Base-by-base conservation (phyloP, 2,329 filamentous ascomycete genomes). In the Penicillium sp. region DNA sequence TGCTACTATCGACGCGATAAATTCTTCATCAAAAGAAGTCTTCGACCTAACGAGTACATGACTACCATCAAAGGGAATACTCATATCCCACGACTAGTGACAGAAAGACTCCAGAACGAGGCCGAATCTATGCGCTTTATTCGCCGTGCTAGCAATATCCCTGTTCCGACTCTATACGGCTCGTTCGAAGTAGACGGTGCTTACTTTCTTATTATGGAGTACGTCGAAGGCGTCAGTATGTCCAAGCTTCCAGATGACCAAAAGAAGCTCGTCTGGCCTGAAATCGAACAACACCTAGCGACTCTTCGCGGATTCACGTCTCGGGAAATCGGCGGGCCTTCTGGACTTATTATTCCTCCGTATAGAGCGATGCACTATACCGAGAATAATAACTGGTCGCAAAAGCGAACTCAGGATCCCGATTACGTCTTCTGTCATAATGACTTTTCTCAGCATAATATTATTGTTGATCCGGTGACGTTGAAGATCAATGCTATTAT, bases 401-500 rank as follows among this genome's bases (percentile, higher is more conserved):
- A 11, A 4, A 4, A 27, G 11, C 11, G 4, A 6, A n/a, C 6
- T 6, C 10, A n/a, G n/a, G 25, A 27, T 13, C 22, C 22, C 17
- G 20, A 12, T 11, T 27, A 34, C 15, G 31, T 29, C 17, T 59
- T 56, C 41, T 57, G 54, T 37, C 55, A 60, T 36, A 52, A 55
- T 26, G 55, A 60, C 37, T 49, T 59, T 14, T 51, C 44, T 6
- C 39, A 45, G 34, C 30, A 50, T 8, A 59, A 61, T 41, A 41
- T 60, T 20, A 49, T 59, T 20, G 51, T 57, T 16, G 43, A 59
- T 33, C 56, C 55, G 6, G 38, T 56, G 1, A 56, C 58, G 2
- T 40, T 63, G 13, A 55, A 61, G 32, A 56, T 66, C 6, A 47
- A 36, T 1, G 61, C 55, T 10, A 59, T 66, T 25, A 52, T 66